These are phyloP conservation scores for Tephrocybe sp. DNA, from an alignment of 768 basidiomycete species.

Conservation along the genomic window DNA sequence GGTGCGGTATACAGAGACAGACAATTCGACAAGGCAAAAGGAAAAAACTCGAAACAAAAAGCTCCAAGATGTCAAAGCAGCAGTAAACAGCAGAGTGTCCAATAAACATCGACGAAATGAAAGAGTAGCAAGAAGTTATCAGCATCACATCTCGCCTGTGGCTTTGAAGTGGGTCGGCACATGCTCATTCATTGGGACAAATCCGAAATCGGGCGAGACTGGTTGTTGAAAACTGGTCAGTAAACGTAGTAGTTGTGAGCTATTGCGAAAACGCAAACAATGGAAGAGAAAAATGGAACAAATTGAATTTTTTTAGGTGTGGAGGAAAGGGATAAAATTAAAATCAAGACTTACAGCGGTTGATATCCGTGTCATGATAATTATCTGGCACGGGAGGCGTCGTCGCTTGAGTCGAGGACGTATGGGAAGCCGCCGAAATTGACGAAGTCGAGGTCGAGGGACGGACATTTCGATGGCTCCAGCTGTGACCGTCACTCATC, in stretches of 20 bases:
- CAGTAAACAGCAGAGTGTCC: conserved; percentile 17
- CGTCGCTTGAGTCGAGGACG: conserved; percentile 78
- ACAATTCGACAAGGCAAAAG: neutral
- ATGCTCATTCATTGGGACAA: conserved; percentile 79
- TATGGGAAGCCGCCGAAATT: conserved; percentile 72
- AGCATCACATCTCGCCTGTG: conserved; percentile 44
- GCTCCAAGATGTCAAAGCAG: conserved; percentile 11
- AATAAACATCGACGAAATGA: conserved; percentile 8
- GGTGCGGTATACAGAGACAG: conserved; percentile 10
- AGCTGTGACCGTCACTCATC: conserved; percentile 44
- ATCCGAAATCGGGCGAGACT: conserved; percentile 87
- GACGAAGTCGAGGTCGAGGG: conserved; percentile 79
- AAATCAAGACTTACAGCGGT: conserved; percentile 66
- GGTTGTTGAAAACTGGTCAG: conserved; percentile 43
- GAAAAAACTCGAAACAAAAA: conserved; percentile 8
- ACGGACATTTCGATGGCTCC: conserved; percentile 53
- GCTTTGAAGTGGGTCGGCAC: conserved; percentile 62
- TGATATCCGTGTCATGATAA: conserved; percentile 73
- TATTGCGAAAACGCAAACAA: conserved; percentile 20
- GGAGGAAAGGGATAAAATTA: neutral
- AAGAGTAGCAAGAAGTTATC: conserved; percentile 16
- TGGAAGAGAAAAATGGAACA: conserved; percentile 13
- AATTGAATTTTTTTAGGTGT: conserved; percentile 1
- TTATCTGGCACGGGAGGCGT: conserved; percentile 74
- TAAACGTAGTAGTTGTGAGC: conserved; percentile 37